Base-by-base conservation (phyloP, 257 asterid species). In the Lithospermum erythrorhizon region DNA sequence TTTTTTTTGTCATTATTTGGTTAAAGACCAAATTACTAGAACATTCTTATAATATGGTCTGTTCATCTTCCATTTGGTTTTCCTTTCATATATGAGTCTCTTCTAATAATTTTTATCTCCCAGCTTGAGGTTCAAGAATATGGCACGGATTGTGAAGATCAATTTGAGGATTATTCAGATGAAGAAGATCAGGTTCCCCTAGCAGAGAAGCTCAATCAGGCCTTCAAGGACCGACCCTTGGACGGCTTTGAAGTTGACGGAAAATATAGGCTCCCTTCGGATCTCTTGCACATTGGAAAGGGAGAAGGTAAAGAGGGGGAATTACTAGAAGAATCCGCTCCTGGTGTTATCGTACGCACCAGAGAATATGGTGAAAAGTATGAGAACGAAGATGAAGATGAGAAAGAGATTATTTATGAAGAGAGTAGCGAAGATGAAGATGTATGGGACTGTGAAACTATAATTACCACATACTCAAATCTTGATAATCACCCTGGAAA, bases 401-500 rank as follows among this genome's bases (percentile, higher is more conserved):
- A 55, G 63, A 91, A 77, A 61, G 82, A 49, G 52, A 77, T 66
- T 53, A 63, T 81, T 73, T 79, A 82, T 57, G 82, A 79, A 58
- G 91, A 83, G 69, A 86, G 95, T 73, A 86, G 94, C 25, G 94
- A 87, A 41, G 94, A 84, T 70, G 80, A 89, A 29, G 97, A 91
- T 71, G 76, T 57, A 29, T 88, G 97, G 97, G 98, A 91, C 65
- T 91, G 98, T 63, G 98, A 88, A 70, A 86, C 97, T 47, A 82
- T 91, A 11, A 72, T 91, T 45, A 72, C 97, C 61, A 91, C 95
- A 25, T 91, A 88, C 71, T 84, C 98, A 56, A 86, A 86, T 65
- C 86, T 86, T 20, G 97, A 91, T 71, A 91, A 91, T 76, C 95
- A 86, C 73, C 97, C 97, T 48, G 95, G 85, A 22, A 86, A 82